Base-by-base conservation (phyloP, 371 early-diverging fungal genomes). In the Apophysomyces variabilis region DNA sequence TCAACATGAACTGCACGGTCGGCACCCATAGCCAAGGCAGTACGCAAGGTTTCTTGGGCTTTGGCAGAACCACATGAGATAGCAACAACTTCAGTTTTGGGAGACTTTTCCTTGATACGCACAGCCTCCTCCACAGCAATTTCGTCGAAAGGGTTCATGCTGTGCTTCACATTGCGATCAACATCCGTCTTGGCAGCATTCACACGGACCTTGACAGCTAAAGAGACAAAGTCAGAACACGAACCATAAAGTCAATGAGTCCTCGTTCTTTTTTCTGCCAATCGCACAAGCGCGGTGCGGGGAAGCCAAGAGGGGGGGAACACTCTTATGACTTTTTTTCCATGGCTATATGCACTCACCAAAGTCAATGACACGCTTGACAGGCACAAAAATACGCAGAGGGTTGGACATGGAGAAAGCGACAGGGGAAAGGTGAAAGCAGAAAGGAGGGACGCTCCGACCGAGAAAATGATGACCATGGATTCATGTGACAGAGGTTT, bases 91-190 rank as follows among this genome's bases (percentile, higher is more conserved):
- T 92, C 91, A 43, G 85, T 81, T 73, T 89, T 89, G 47, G 84
- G 87, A 36, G 83, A 70, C 62, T 86, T 86, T 78, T 98, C 98
- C 85, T 94, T 94, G 72, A 98, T 84, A 54, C 92, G 87, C 37
- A 99, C 89, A 60, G 99, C 97, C 76, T 96, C 96, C 77, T 98
- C 99, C 32, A 98, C 85, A 45, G 97, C 99, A 79, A 98, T 98
- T 79, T 98, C 98, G 73, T 98, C 98, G 80, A 99, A 98, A 46
- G 99, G 99, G 83, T 99, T 99, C 93, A 98, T 95, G 72, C 95
- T 94, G 89, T 98, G 98, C 90, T 97, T 98, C 60, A 96, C 94
- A 73, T 90, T 92, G 38, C 95, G 95, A 76, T 97, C 99, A 70
- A 98, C 96, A 72, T 88, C 93, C 7, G 92, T 89, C 72, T 93